Percentiles rank a stretch among this genome's conserved stretches.
Evolutionary conservation across 208 protist species (phyloP).

Genomic region (Trypanosoma boissoni): DNA sequence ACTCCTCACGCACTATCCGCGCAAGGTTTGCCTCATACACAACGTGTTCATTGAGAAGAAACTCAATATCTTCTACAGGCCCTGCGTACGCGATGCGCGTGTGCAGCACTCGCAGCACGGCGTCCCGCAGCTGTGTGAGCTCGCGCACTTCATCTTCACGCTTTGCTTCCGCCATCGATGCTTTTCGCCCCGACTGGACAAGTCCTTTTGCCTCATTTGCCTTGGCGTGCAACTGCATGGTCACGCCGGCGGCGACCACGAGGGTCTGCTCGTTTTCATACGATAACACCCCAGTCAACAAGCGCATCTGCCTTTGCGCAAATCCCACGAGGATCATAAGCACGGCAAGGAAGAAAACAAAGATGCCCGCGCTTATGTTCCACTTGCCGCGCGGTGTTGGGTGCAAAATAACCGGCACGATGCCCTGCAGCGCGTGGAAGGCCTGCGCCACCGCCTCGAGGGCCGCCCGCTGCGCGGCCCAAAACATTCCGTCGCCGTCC

Average conservation of each 20-base stretch:
- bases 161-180: slow-evolving; percentile 24
- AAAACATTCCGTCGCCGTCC: background rate
- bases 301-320: slow-evolving; percentile 24
- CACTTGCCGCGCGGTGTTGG: background rate
- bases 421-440: background rate
- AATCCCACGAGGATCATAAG: slow-evolving; percentile 47
- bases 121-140: slow-evolving; percentile 34
- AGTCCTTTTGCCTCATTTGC: slow-evolving; percentile 21
- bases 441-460: background rate
- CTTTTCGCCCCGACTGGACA: slow-evolving; percentile 9
- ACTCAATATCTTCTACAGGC: slow-evolving; percentile 56
- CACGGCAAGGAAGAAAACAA: slow-evolving; percentile 60
- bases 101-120: slow-evolving; percentile 41
- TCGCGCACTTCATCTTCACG: slow-evolving; percentile 17
- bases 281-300: slow-evolving; percentile 29
- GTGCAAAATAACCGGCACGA: background rate
- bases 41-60: slow-evolving; percentile 74
- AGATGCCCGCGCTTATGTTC: slow-evolving; percentile 28
- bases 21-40: slow-evolving; percentile 50
- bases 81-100: slow-evolving; percentile 38
- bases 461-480: background rate
- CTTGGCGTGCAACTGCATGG: slow-evolving; percentile 22
- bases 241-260: slow-evolving; percentile 41
- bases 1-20: slow-evolving; percentile 40
- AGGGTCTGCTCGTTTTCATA: slow-evolving; percentile 49